Evolutionary conservation across 1,284 basidiomycete genomes (phyloP), one percentile per base, ranked within the genome.

Genomic region (Puccinia coronata): DNA sequence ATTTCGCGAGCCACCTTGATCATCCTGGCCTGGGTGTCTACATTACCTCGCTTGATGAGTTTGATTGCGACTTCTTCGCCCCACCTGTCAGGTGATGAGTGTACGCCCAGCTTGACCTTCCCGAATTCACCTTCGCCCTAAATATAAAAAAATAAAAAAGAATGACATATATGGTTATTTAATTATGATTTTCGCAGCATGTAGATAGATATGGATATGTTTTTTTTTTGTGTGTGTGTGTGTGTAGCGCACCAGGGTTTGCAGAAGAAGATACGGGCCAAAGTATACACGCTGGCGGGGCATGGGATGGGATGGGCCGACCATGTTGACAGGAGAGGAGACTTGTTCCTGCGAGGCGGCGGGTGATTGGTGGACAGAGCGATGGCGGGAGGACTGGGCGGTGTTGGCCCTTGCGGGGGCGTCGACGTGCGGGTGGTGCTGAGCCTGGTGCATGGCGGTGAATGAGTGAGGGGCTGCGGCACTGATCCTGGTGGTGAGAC

Each of bases 41-140:
- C 91, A 86, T 93, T 97, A 47, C 95, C 95, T 70, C 95, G 89
- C 82, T 96, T 91, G 85, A 99, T 98, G 83, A 99, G 90, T 88
- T 99, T 99, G 86, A 99, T 95, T 20, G 97, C 97, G n/a, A 98
- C 96, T 86, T 99, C 96, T 86, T 98, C 96, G 39, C 95, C 96
- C 91, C 93, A 98, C 83, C 87, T 83, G 74, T 94, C 92, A 83
- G 89, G 90, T 2, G 70, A 80, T 41, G 79, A 74, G 86, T 99
- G 96, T 67, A 99, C 89, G 12, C 97, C 97, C 36, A 99, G 91
- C 87, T 99, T 99, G 88, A 99, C 96, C 87, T 99, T 99, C 80
- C 96, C 97, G 86, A 99, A 99, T 88, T 99, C 97, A 84, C 97
- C 97, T 87, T 99, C 96, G 65, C 97, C 86, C 79, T 80, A 34